phyloP scores from a whole-genome alignment of 176 grass and related monocot species.

The Triticum timopheevii region DNA sequence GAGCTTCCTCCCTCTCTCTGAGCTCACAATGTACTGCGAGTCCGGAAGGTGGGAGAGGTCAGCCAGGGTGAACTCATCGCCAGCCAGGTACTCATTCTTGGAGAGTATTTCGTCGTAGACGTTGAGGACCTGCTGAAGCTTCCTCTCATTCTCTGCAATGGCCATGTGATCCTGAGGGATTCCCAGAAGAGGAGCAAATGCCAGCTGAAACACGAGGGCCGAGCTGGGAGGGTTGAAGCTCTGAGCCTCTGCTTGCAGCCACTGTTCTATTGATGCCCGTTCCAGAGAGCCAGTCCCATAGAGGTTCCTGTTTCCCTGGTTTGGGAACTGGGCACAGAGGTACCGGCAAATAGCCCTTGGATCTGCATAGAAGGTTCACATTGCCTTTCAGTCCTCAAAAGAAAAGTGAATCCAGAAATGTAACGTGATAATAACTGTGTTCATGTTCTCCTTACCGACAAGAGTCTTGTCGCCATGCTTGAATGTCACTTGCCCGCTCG shows the following conservation, averaged over 20 bases:
- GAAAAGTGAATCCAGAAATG: background rate
- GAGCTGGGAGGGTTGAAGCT: constrained; percentile 71
- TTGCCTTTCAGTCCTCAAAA: constrained; percentile 19
- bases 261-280: constrained; percentile 75
- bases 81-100: constrained; percentile 50
- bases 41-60: constrained; percentile 73
- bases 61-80: constrained; percentile 57
- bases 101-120: constrained; percentile 63
- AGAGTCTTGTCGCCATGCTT: constrained; percentile 72
- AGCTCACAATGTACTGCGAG: constrained; percentile 63
- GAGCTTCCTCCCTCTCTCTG: constrained; percentile 62
- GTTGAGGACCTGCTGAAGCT: constrained; percentile 53
- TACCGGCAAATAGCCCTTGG: constrained; percentile 58
- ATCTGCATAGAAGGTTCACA: constrained; percentile 27
- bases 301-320: constrained; percentile 60
- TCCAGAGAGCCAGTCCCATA: constrained; percentile 69
- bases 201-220: constrained; percentile 77
- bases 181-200: constrained; percentile 51
- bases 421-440: background rate
- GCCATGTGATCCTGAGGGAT: constrained; percentile 45
- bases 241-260: constrained; percentile 73
- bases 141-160: constrained; percentile 58
- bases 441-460: constrained; percentile 47
- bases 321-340: constrained; percentile 60
- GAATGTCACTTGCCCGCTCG: constrained; percentile 78